Percentiles rank a stretch among this genome's conserved stretches.
Evolutionary conservation across 1,139 yeast genomes (phyloP).

Genomic region (Nakaseomyces kungkrabaensis): DNA sequence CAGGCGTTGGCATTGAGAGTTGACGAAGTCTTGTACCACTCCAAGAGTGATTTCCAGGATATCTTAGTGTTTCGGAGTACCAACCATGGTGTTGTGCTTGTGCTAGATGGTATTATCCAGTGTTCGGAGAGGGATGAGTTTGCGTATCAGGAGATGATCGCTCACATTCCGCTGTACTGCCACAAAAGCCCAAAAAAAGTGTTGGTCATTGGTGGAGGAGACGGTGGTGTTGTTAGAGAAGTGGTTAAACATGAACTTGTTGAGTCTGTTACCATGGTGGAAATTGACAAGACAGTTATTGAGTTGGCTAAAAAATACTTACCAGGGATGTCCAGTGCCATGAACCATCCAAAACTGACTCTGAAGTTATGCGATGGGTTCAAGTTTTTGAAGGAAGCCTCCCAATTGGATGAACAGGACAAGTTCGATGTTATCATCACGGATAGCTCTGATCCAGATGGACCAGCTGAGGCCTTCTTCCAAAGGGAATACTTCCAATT

Average conservation of each 20-base stretch:
- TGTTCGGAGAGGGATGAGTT: constrained; percentile 92
- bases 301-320: constrained; percentile 62
- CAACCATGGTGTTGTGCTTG: constrained; percentile 82
- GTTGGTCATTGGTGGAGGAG: constrained; percentile 91
- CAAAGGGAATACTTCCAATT: constrained; percentile 73
- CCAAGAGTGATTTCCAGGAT: constrained; percentile 76
- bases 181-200: constrained; percentile 84
- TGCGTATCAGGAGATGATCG: constrained; percentile 89
- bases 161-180: constrained; percentile 78
- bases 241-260: constrained; percentile 72
- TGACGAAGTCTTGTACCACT: constrained; percentile 65
- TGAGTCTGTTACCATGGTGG: constrained; percentile 70
- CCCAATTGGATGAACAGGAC: constrained; percentile 30
- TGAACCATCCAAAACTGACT: constrained; percentile 60
- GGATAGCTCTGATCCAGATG: constrained; percentile 95
- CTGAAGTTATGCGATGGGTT: constrained; percentile 85
- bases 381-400: constrained; percentile 48
- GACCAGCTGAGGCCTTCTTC: constrained; percentile 93
- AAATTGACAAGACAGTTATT: constrained; percentile 83
- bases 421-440: constrained; percentile 83
- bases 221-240: constrained; percentile 91
- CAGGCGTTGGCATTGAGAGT: constrained; percentile 86
- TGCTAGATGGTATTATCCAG: constrained; percentile 83
- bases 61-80: constrained; percentile 78
- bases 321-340: constrained; percentile 71